Base-by-base conservation (phyloP, 208 protist genomes). In the Leishmania turanica region DNA sequence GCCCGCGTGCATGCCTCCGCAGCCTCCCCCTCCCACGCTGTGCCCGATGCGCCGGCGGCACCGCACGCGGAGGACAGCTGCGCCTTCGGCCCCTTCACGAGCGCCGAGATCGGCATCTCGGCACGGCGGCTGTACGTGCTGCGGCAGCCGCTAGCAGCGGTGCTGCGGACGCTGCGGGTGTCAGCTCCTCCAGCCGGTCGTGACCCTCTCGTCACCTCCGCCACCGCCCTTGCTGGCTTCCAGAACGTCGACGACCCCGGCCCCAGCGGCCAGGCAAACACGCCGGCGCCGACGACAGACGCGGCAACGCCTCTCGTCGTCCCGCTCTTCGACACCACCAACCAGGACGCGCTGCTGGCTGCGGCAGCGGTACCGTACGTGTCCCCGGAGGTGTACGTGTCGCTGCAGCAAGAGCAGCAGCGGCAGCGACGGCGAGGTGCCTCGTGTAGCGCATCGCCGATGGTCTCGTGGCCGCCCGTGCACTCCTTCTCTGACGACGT, bases 401-500 rank as follows among this genome's bases (percentile, higher is more conserved):
- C 70, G 13, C 66, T 70, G 37, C 85, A 78, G 60, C 79, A 66
- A 17, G 37, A 42, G 9, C 31, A 64, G 72, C 64, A 60, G n/a
- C 73, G 42, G 9, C 76, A 81, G 45, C 62, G 68, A 21, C 65
- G 68, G 69, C 58, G 17, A 47, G 24, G 53, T 66, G 51, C 51
- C 7, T 45, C n/a, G 34, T 11, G 56, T 58, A 40, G 45, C 0
- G 65, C 1, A 75, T 45, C 45, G 8, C 27, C 60, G 53, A n/a
- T 45, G 74, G 24, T n/a, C 11, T 49, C 71, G 68, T 78, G 40
- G 34, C 34, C 40, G 27, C 86, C 40, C 31, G 83, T 85, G 68
- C 89, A 95, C 78, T 58, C 78, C 58, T 94, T 93, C 77, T 91
- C 91, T 1, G 92, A 96, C 66, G 94, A 97, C 79, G 84, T 86